Evolutionary conservation across 306 rosid species (phyloP), one percentile per base, ranked within the genome.

Genomic region (Medicago ruthenica): DNA sequence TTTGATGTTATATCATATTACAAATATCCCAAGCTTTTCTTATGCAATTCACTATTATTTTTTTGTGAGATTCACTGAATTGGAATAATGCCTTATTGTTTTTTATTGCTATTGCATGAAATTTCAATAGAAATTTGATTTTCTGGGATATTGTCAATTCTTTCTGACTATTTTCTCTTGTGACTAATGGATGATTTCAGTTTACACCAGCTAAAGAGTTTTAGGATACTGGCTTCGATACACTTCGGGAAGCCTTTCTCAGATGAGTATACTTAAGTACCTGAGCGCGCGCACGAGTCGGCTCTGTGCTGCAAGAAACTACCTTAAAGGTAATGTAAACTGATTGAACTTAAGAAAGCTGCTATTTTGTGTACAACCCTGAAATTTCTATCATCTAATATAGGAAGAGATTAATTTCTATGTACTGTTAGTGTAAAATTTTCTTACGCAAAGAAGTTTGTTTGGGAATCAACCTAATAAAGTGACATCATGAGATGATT

Each of bases 201-300:
- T 34, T 31, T 61, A 15, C 15, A 18, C 27, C 21, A 66, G 63
- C 54, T 36, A 48, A 62, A 81, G 51, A 55, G 70, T 13, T 36
- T 61, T 48, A 58, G 67, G 8, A 27, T 53, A 62, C 67, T 73
- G 58, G 71, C 68, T 47, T 65, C 16, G 18, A 67, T 70, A 54
- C 63, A 45, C 27, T 75, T 67, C 15, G 64, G 41, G 62, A 68
- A 75, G 78, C 67, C 24, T 36, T 68, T 6, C 71, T 59, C 45
- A 79, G 58, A 90, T 90, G 97, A 81, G 76, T 76, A 54, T 47
- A 69, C 80, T 89, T 66, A 88, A 76, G 89, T 82, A 64, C 44
- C 71, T 85, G 1, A 50, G 73, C 60, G 74, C 39, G 15, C 8
- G 65, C 63, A 76, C 75, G 67, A 80, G 10, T 48, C 40, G 57